Evolutionary conservation across 306 rosid species (phyloP).

Genomic region (Vachellia collinsii): DNA sequence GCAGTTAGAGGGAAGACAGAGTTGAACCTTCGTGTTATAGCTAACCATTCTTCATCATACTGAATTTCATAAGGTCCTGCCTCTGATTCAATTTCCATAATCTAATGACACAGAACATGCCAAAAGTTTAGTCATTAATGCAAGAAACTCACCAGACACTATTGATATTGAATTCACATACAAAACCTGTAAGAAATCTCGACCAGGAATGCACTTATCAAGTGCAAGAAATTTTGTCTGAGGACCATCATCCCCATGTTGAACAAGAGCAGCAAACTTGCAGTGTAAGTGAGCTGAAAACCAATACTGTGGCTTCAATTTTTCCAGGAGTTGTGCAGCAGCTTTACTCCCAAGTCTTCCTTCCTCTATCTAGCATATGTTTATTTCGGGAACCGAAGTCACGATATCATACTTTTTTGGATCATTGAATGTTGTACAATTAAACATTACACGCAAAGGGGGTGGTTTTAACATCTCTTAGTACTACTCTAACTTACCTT

Average conservation of each 20-base stretch:
- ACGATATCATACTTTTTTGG: constrained; percentile 14
- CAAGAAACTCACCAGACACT: constrained; percentile 22
- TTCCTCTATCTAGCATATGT: constrained; percentile 68
- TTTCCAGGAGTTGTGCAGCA: constrained; percentile 80
- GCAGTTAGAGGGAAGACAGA: constrained; percentile 68
- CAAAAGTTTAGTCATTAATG: constrained; percentile 35
- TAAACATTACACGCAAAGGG: neutral
- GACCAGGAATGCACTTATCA: constrained; percentile 83
- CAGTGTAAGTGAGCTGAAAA: constrained; percentile 97
- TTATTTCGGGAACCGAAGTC: constrained; percentile 21
- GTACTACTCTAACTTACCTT: neutral
- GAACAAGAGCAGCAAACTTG: constrained; percentile 94
- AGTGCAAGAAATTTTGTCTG: constrained; percentile 93
- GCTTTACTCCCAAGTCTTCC: constrained; percentile 82
- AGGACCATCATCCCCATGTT: constrained; percentile 87
- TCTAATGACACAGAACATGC: constrained; percentile 48
- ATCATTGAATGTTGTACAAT: neutral
- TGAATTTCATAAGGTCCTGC: constrained; percentile 80
- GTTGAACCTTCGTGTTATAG: constrained; percentile 80
- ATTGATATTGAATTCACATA: constrained; percentile 18
- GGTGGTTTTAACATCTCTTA: neutral
- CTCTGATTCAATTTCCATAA: constrained; percentile 81
- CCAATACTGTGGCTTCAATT: constrained; percentile 86
- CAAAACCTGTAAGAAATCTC: constrained; percentile 84
- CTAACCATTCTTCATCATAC: constrained; percentile 97